These are phyloP conservation scores for Lipomyces yamadae DNA, from an alignment of 805 yeast genomes.

Conservation along the genomic window DNA sequence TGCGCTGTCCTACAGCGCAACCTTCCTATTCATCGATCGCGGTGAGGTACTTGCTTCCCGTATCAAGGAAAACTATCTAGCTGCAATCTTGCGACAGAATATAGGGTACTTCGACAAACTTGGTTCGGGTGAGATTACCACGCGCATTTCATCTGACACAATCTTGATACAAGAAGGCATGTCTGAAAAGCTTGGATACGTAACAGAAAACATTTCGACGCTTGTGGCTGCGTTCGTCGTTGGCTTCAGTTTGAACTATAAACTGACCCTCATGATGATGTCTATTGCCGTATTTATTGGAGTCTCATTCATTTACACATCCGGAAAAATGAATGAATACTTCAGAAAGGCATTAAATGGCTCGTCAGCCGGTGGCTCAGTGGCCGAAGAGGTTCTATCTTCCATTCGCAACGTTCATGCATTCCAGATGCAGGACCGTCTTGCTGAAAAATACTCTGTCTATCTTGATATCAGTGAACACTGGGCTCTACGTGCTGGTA, in stretches of 20 bases:
- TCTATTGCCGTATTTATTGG: constrained; percentile 35
- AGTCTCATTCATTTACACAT: constrained; percentile 28
- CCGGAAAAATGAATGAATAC: constrained; percentile 35
- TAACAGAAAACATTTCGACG: constrained; percentile 37
- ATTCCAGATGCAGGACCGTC: constrained; percentile 40
- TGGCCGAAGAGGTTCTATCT: constrained; percentile 43
- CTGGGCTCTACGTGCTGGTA: constrained; percentile 37
- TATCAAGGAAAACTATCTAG: constrained; percentile 40
- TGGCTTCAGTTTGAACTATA: constrained; percentile 36
- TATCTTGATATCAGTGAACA: constrained; percentile 35
- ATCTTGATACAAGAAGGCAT: constrained; percentile 43
- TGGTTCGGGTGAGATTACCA: constrained; percentile 44
- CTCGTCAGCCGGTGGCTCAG: constrained; percentile 43
- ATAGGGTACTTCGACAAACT: constrained; percentile 42
- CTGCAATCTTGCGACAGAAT: constrained; percentile 41
- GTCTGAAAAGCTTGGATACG: constrained; percentile 41
- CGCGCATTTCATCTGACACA: constrained; percentile 42
- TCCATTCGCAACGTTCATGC: constrained; percentile 44
- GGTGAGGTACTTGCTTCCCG: constrained; percentile 51
- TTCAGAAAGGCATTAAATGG: constrained; percentile 31
- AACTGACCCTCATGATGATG: constrained; percentile 39
- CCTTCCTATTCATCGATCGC: constrained; percentile 47
- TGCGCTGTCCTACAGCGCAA: constrained; percentile 42
- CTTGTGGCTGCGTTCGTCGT: constrained; percentile 40
- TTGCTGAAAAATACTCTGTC: constrained; percentile 38